Conservation (phyloP, 306 rosid species). For the Cucurbita pepo region DNA sequence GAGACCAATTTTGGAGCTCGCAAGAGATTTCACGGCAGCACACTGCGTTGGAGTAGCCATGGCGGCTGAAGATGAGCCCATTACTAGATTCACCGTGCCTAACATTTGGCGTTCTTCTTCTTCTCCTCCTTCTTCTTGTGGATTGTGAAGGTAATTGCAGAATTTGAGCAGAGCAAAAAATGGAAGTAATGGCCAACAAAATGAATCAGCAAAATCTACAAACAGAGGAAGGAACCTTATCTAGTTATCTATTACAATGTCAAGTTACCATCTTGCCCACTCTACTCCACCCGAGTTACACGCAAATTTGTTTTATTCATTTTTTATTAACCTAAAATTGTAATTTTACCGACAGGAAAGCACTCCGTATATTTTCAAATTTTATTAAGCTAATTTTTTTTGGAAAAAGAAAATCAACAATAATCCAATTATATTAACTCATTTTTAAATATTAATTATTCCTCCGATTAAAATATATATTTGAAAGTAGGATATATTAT, state of each 20-base stretch:
- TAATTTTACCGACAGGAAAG: too few species aligned
- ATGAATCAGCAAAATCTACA: neutral
- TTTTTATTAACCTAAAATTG: too few species aligned
- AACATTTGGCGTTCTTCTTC: neutral
- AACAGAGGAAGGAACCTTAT: slow-evolving; percentile 10
- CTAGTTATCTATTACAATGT: slow-evolving; percentile 4
- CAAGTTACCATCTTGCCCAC: slow-evolving; percentile 4
- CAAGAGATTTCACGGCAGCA: neutral
- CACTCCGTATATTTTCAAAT: too few species aligned
- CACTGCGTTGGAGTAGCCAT: neutral
- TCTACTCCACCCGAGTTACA: neutral
- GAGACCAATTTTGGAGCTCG: slow-evolving; percentile 8
- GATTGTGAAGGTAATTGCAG: neutral
- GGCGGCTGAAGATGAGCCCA: slow-evolving; percentile 15
- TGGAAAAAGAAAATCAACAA: too few species aligned
- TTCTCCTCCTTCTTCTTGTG: neutral
- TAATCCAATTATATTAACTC: too few species aligned
- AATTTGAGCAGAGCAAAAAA: neutral
- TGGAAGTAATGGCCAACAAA: neutral
- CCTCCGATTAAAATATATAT: too few species aligned
- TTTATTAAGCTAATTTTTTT: too few species aligned
- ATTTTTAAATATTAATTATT: too few species aligned
- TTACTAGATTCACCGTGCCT: slow-evolving; percentile 11
- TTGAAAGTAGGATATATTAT: too few species aligned
- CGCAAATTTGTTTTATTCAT: too few species aligned